Base-by-base conservation (phyloP, 1,139 yeast genomes). In the Eremothecium gossypii region DNA sequence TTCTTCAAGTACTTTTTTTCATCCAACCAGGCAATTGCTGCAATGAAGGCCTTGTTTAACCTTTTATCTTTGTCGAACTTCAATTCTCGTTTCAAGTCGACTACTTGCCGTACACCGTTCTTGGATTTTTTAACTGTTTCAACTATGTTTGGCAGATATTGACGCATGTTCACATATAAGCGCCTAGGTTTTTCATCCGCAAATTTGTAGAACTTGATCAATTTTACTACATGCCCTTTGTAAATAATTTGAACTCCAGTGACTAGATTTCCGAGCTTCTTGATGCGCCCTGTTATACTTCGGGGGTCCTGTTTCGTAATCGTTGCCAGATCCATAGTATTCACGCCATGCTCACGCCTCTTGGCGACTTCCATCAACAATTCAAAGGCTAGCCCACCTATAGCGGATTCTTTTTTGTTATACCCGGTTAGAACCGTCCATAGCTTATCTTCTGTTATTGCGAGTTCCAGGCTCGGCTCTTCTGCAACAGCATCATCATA, bases 271-370 rank as follows among this genome's bases (percentile, higher is more conserved):
- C 52, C 76, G 27, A 82, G 60, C 40, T 71, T 69, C 50, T 74
- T 76, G 42, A 80, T 65, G 50, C 91, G 67, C 1, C 77, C 68
- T 0, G 87, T 78, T 33, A 80, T 65, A 42, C 87, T 79, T 47
- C 89, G 68, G n/a, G 80, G 75, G 53, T 82, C 91, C 59, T 82
- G 91, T 6, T 73, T 74, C 0, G 86, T 75, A 11, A 64, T 67
- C 34, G 67, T 66, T 5, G 77, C 72, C 45, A 82, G 63, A 27
- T 75, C 76, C 28, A 76, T 66, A 0, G 87, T 73, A 44, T 73
- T 69, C 9, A 80, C 73, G 8, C 91, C 91, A 1, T 58, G 52
- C 0, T 68, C 63, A 17, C 77, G 78, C 33, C 72, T 58, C 46
- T 69, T 72, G 0, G 86, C 83, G 41, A 82, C 70, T 34, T 65